Percentiles rank a stretch among this genome's conserved stretches.
Conservation (phyloP, 2,329 filamentous ascomycete species). For the Cladosporium colombiae region DNA sequence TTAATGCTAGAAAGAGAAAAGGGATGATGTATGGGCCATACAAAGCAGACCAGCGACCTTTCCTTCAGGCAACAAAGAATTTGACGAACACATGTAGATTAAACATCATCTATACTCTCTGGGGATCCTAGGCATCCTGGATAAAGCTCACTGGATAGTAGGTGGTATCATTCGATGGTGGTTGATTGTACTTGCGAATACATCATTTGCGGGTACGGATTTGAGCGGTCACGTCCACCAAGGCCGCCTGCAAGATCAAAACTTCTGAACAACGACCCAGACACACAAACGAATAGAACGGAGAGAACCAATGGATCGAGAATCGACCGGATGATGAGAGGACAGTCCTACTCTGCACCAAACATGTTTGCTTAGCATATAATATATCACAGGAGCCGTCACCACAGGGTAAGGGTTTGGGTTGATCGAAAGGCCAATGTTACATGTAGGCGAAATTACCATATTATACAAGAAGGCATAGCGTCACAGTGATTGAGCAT, state of each 20-base stretch:
- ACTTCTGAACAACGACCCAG: not conserved
- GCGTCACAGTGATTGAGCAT: not conserved
- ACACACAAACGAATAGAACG: not conserved
- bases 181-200: not conserved
- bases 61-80: not conserved
- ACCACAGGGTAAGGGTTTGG: not conserved
- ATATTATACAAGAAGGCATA: not conserved
- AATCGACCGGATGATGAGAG: not conserved
- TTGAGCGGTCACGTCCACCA: not conserved
- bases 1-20: no score
- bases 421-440: not conserved
- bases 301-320: not conserved
- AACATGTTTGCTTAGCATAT: not conserved
- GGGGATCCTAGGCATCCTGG: no score
- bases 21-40: not conserved
- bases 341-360: not conserved
- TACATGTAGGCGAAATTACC: not conserved
- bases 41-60: not conserved
- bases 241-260: not conserved
- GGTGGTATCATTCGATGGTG: not conserved
- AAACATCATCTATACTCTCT: not conserved
- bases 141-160: not conserved
- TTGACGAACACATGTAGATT: not conserved
- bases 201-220: no score
- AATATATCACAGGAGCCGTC: not conserved